Evolutionary conservation across 768 basidiomycete genomes (phyloP).

Genomic region (Dioszegia aurantiaca): DNA sequence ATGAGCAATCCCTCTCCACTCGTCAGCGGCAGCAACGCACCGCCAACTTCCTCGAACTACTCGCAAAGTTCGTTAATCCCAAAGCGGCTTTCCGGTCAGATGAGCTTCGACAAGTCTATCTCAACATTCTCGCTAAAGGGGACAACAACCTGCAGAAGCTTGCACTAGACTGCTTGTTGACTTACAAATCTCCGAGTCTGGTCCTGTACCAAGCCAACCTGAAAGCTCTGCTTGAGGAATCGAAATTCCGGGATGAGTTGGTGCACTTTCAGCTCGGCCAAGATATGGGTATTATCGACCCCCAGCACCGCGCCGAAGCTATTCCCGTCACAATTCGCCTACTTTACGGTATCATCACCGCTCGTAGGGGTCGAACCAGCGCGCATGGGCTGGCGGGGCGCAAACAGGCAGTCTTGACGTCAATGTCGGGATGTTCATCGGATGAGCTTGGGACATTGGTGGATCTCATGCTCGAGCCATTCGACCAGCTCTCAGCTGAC

Average conservation of each 20-base stretch:
- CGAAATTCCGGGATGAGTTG: slow-evolving; percentile 84
- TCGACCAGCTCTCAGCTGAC: slow-evolving; percentile 1
- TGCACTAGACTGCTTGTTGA: slow-evolving; percentile 73
- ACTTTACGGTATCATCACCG: slow-evolving; percentile 83
- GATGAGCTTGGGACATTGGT: slow-evolving; percentile 74
- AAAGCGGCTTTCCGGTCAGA: slow-evolving; percentile 74
- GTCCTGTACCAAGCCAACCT: slow-evolving; percentile 64
- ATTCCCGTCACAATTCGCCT: slow-evolving; percentile 71
- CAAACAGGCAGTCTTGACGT: slow-evolving; percentile 69
- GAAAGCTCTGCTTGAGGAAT: slow-evolving; percentile 72
- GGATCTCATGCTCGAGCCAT: slow-evolving; percentile 83
- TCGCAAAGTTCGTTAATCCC: slow-evolving; percentile 89
- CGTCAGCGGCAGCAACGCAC: slow-evolving; percentile 55
- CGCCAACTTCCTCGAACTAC: slow-evolving; percentile 72
- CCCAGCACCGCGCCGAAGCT: slow-evolving; percentile 62
- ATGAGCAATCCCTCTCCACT: slow-evolving; percentile 24
- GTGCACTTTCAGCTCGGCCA: slow-evolving; percentile 63
- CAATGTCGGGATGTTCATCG: slow-evolving; percentile 67
- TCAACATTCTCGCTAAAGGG: slow-evolving; percentile 74
- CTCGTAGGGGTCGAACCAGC: slow-evolving; percentile 65
- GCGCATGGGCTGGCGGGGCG: slow-evolving; percentile 64
- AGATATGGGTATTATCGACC: slow-evolving; percentile 59
- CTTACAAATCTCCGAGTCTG: slow-evolving; percentile 70
- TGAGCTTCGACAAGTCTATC: slow-evolving; percentile 65
- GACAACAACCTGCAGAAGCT: slow-evolving; percentile 72